A percentile compares a stretch with the other conserved stretches of the same genome.
Conservation (phyloP, 495 filamentous ascomycete species). For the Penicillium bialowiezense region DNA sequence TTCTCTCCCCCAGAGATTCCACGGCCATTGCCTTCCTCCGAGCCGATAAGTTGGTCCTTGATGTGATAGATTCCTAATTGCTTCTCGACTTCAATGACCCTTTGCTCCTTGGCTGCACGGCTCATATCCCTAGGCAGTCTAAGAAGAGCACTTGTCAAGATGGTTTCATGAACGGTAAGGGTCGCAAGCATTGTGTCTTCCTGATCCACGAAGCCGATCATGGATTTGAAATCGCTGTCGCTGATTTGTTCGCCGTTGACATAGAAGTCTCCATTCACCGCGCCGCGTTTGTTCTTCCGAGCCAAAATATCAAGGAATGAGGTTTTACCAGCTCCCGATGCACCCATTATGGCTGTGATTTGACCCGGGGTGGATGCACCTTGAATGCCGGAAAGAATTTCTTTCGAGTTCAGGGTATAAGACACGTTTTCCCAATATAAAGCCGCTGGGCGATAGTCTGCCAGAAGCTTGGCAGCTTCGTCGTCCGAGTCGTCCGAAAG, state of each 20-base stretch:
- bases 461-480: slow-evolving; percentile 77
- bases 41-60: slow-evolving; percentile 92
- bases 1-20: slow-evolving; percentile 98
- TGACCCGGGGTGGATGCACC: slow-evolving; percentile 87
- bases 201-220: slow-evolving; percentile 96
- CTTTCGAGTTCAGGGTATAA: slow-evolving; percentile 81
- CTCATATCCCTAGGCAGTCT: slow-evolving; percentile 90
- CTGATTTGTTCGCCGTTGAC: slow-evolving; percentile 89
- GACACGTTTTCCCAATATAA: slow-evolving; percentile 86
- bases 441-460: slow-evolving; percentile 86
- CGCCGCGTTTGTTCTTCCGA: slow-evolving; percentile 92
- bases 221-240: slow-evolving; percentile 82
- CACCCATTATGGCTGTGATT: slow-evolving; percentile 96
- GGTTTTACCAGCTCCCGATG: slow-evolving; percentile 95
- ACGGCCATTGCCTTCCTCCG: slow-evolving; percentile 89
- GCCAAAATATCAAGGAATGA: slow-evolving; percentile 96
- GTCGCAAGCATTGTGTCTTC: slow-evolving; percentile 98
- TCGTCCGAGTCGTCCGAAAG: slow-evolving; percentile 88
- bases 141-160: slow-evolving; percentile 88
- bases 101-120: slow-evolving; percentile 76
- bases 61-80: slow-evolving; percentile 93
- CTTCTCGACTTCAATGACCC: slow-evolving; percentile 87
- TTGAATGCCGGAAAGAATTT: slow-evolving; percentile 76
- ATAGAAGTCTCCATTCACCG: slow-evolving; percentile 77
- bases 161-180: slow-evolving; percentile 96